Base-by-base conservation (phyloP, 1,284 basidiomycete genomes). In the Melampsora larici-populina region DNA sequence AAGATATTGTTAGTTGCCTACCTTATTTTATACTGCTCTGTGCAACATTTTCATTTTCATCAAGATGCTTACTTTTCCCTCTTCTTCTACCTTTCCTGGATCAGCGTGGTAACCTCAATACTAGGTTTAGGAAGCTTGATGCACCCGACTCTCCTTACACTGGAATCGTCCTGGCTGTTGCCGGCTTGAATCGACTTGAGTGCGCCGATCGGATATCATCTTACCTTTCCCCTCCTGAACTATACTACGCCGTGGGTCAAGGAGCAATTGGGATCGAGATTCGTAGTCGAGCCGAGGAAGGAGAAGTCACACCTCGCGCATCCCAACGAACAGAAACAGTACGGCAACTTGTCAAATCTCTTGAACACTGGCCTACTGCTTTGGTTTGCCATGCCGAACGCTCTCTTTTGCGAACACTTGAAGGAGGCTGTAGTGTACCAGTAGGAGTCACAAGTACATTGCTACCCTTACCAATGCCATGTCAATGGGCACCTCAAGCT, bases 351-450 rank as follows among this genome's bases (percentile, higher is more conserved):
- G 90, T 93, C 82, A 85, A 87, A 60, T 85, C 86, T 26, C 84
- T 94, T 64, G 91, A 88, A 2, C 91, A 95, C 83, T 89, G 89
- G 86, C 86, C 87, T 82, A 93, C 92, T 0, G 87, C 90, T 78
- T 92, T 90, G 89, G 85, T 83, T 73, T 92, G 91, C 81, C 86
- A 87, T 26, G 92, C 93, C 8, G 97, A 99, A 85, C 89, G 96
- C 15, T 91, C 91, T 0, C 90, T 92, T 83, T 86, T 99, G 79
- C 87, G 90, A 49, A 90, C 92, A 49, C 87, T 99, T 71, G 96
- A 99, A 84, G 97, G 97, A 15, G 97, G 95, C 36, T 99, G 97
- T 84, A 95, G 92, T 79, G 94, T 99, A 0, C 97, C 96, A 0
- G 94, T 98, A n/a, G 95, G 96, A 21, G 90, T 93, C 43, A 86